Conservation (phyloP, 106 monocot genomes). For the Platanthera zijinensis region DNA sequence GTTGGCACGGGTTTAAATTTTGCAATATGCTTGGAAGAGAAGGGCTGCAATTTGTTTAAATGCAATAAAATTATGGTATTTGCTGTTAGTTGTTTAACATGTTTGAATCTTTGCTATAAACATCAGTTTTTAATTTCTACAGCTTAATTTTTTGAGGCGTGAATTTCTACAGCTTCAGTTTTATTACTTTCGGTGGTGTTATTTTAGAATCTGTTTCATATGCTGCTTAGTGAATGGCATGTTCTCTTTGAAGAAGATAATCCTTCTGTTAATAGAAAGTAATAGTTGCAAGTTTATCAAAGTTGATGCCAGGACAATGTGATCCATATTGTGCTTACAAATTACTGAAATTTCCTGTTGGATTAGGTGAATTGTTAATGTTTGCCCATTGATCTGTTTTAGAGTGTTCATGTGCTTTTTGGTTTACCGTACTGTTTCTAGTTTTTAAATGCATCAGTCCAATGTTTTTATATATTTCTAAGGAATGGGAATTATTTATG, state of each 20-base stretch:
- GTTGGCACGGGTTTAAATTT: background rate
- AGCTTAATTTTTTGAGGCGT: background rate
- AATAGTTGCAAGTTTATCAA: background rate
- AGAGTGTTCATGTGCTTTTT: background rate
- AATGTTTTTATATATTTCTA: background rate
- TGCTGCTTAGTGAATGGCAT: background rate
- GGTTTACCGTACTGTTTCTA: background rate
- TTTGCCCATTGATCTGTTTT: background rate
- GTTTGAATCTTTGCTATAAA: background rate
- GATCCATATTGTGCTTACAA: background rate
- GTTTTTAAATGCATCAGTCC: background rate
- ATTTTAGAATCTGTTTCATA: background rate
- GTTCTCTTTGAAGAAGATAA: background rate
- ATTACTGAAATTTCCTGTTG: background rate
- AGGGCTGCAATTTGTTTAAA: background rate
- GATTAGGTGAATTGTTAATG: background rate
- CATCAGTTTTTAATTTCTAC: background rate
- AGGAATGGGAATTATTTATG: background rate
- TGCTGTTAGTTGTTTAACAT: background rate
- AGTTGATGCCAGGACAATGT: background rate
- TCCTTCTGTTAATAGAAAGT: background rate
- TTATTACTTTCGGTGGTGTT: background rate
- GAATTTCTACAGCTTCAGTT: background rate
- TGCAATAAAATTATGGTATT: background rate
- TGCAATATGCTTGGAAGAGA: background rate